Base-by-base conservation (phyloP, 75 land plant genomes). In the Pseudotsuga menziesii region DNA sequence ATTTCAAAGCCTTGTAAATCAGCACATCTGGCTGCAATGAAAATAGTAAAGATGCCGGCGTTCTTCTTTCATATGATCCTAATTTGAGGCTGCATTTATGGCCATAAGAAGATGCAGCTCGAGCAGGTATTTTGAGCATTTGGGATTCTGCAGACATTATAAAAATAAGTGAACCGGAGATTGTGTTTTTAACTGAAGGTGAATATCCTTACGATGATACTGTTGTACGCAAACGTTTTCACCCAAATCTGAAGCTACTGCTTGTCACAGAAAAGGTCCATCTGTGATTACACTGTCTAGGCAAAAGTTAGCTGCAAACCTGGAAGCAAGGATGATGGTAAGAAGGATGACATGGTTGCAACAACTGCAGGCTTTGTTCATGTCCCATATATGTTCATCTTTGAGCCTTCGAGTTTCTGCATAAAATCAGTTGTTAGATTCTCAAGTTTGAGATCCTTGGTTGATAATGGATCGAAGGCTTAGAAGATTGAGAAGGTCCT, bases 1-100 rank as follows among this genome's bases (percentile, higher is more conserved):
- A 96, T 96, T 75, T 82, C 97, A 2, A 97, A 96, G 78, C 99
- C 99, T 29, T 94, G 98, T 79, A 95, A 86, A 62, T 87, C 98
- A 44, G 93, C 96, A 20, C 98, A 94, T 74, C 60, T 91, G 64
- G 91, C 91, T 36, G 98, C 98, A 48, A 85, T 88, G 60, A 86
- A 88, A 75, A 80, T 83, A 67, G 98, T 96, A 78, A 94, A 88
- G 70, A 93, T 58, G 91, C 91, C 78, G 98, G 93, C 55, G 87
- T 80, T 20, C 54, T 94, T 54, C 78, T 94, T 12, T 94, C 97
- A 1, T 94, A 94, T 83, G 97, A 94, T 69, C 97, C 95, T n/a
- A 92, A 94, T 77, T 77, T 94, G 58, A 89, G 98, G 77, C 89
- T 94, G 77, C 98, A 93, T 9, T 77, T 94, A 57, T 94, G 98